phyloP scores from a whole-genome alignment of 2,329 filamentous ascomycete genomes.

The Ophiostoma australiae region DNA sequence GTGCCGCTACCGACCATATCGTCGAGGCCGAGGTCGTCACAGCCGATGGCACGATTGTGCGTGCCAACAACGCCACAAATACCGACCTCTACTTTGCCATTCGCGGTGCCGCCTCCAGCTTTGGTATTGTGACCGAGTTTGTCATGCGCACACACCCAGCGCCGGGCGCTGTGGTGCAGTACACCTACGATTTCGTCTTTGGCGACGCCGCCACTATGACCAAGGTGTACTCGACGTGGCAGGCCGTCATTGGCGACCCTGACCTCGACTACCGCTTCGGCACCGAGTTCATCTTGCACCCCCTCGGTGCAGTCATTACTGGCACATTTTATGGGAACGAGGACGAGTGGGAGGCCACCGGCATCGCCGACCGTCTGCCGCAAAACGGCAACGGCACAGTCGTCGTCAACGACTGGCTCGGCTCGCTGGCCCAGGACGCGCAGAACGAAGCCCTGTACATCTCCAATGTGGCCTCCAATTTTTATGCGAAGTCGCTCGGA shows the following conservation, averaged over 20 bases:
- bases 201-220: slow-evolving; percentile 46
- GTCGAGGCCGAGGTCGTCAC: slow-evolving; percentile 53
- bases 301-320: slow-evolving; percentile 51
- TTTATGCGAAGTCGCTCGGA: slow-evolving; percentile 55
- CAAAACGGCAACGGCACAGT: slow-evolving; percentile 37
- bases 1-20: slow-evolving; percentile 51
- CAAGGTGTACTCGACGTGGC: slow-evolving; percentile 53
- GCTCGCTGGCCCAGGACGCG: slow-evolving; percentile 49
- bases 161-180: slow-evolving; percentile 53
- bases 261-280: slow-evolving; percentile 55
- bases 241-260: slow-evolving; percentile 50
- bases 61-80: slow-evolving; percentile 45
- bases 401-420: slow-evolving; percentile 59
- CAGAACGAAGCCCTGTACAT: slow-evolving; percentile 46
- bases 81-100: slow-evolving; percentile 52
- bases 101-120: slow-evolving; percentile 52
- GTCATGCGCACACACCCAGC: slow-evolving; percentile 52
- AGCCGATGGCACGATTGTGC: slow-evolving; percentile 48
- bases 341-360: slow-evolving; percentile 49
- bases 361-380: slow-evolving; percentile 47
- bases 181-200: slow-evolving; percentile 51
- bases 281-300: slow-evolving; percentile 51
- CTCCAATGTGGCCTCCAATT: slow-evolving; percentile 45
- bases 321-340: slow-evolving; percentile 58
- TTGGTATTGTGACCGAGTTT: slow-evolving; percentile 55